Evolutionary conservation across 345 rosid genomes (phyloP).

Genomic region (Ceriops tagal): DNA sequence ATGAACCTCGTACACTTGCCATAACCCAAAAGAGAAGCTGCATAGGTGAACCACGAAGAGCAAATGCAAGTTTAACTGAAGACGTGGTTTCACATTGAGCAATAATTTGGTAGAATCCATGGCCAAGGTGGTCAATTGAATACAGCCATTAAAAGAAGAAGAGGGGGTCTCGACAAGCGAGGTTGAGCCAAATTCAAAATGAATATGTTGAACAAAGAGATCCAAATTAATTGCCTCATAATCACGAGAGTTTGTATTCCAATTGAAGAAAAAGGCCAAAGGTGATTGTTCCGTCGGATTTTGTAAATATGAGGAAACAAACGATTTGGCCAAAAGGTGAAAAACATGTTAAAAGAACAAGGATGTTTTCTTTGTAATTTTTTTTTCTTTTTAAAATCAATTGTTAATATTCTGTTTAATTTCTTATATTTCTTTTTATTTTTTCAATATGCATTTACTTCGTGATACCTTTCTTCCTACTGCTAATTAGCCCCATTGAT

Average conservation of each 20-base stretch:
- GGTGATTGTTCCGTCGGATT: constrained; percentile 17
- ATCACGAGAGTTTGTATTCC: constrained; percentile 12
- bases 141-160: neutral
- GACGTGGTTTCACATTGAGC: too few species aligned
- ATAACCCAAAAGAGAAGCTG: too few species aligned
- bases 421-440: too few species aligned
- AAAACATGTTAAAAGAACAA: neutral
- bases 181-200: neutral
- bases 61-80: too few species aligned
- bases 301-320: constrained; percentile 6
- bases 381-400: neutral
- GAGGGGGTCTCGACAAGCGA: neutral
- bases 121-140: too few species aligned
- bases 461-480: too few species aligned
- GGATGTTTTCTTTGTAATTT: neutral
- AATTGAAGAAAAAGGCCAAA: neutral
- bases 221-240: constrained; percentile 13
- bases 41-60: too few species aligned
- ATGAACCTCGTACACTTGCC: too few species aligned
- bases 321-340: constrained; percentile 4
- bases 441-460: too few species aligned
- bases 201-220: neutral
- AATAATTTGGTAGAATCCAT: too few species aligned
- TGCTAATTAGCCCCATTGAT: too few species aligned
- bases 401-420: too few species aligned